A percentile compares a stretch with the other conserved stretches of the same genome.
Evolutionary conservation across 768 basidiomycete species (phyloP).

Genomic region (Leucocoprinus birnbaumii): DNA sequence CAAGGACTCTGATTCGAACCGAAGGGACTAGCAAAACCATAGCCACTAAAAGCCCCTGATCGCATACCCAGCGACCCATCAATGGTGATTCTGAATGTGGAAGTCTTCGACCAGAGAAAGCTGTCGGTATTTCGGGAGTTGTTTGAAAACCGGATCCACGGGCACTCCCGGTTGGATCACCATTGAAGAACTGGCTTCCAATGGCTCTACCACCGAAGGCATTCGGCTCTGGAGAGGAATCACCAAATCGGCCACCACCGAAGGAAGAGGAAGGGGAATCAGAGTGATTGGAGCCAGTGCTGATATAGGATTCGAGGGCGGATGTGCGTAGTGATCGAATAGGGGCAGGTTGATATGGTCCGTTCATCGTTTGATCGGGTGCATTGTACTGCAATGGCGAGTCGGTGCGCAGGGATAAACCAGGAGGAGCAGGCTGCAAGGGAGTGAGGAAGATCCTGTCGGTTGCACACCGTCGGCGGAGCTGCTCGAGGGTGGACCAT

Average conservation of each 20-base stretch:
- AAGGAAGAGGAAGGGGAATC: slow-evolving; percentile 77
- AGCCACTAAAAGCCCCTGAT: not conserved
- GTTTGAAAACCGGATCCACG: slow-evolving; percentile 20
- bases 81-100: slow-evolving; percentile 35
- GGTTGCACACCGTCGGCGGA: slow-evolving; percentile 47
- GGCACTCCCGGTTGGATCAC: slow-evolving; percentile 25
- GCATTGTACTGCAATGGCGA: slow-evolving; percentile 46
- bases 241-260: slow-evolving; percentile 58
- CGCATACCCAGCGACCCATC: slow-evolving; percentile 28
- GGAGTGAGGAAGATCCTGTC: slow-evolving; percentile 62
- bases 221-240: slow-evolving; percentile 68
- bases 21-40: slow-evolving; percentile 11
- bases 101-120: slow-evolving; percentile 32
- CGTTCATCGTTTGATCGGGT: slow-evolving; percentile 29
- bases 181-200: slow-evolving; percentile 30
- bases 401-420: slow-evolving; percentile 46
- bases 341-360: slow-evolving; percentile 68
- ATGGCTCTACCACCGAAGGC: slow-evolving; percentile 47
- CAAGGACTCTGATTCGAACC: slow-evolving; percentile 15
- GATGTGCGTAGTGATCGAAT: slow-evolving; percentile 54
- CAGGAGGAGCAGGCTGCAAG: slow-evolving; percentile 50
- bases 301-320: slow-evolving; percentile 63
- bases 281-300: slow-evolving; percentile 50
- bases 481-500: slow-evolving; percentile 64
- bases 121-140: slow-evolving; percentile 15